phyloP scores from a whole-genome alignment of 1,284 basidiomycete species.

The Psilocybe mexicana region DNA sequence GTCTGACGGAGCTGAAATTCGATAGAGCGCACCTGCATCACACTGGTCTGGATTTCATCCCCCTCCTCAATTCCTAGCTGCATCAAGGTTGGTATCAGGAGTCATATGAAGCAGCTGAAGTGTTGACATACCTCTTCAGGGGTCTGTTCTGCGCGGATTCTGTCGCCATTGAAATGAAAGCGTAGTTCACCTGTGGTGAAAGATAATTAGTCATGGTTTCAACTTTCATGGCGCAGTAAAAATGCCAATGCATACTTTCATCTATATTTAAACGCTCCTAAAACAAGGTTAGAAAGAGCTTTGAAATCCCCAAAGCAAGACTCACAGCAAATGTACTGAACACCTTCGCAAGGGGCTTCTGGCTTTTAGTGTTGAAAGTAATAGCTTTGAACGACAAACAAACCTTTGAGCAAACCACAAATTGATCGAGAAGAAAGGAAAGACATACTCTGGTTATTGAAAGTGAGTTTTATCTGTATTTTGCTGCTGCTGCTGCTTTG shows the following conservation, averaged over 20 bases:
- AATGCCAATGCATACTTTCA: constrained; percentile 3
- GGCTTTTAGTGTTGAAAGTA: constrained; percentile 16
- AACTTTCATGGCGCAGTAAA: neutral
- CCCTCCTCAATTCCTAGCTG: constrained; percentile 55
- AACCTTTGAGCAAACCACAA: neutral
- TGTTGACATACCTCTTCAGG: constrained; percentile 11
- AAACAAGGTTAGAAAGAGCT: neutral
- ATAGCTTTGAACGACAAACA: constrained; percentile 7
- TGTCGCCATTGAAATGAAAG: constrained; percentile 8
- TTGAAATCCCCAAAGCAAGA: neutral
- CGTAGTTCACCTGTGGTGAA: constrained; percentile 8
- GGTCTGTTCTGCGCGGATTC: constrained; percentile 14
- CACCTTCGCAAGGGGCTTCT: constrained; percentile 18
- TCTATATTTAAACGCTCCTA: constrained; percentile 13
- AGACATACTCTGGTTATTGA: constrained; percentile 10
- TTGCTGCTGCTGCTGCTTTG: constrained; percentile 3
- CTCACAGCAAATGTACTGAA: constrained; percentile 21
- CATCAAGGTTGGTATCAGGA: neutral
- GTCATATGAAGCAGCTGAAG: neutral
- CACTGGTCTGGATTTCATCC: constrained; percentile 51
- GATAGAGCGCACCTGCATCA: constrained; percentile 42
- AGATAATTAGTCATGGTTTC: neutral
- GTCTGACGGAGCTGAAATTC: neutral
- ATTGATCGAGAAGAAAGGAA: neutral
- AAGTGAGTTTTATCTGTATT: constrained; percentile 15